phyloP scores from a whole-genome alignment of 768 basidiomycete genomes.

The Mycena kentingensis region DNA sequence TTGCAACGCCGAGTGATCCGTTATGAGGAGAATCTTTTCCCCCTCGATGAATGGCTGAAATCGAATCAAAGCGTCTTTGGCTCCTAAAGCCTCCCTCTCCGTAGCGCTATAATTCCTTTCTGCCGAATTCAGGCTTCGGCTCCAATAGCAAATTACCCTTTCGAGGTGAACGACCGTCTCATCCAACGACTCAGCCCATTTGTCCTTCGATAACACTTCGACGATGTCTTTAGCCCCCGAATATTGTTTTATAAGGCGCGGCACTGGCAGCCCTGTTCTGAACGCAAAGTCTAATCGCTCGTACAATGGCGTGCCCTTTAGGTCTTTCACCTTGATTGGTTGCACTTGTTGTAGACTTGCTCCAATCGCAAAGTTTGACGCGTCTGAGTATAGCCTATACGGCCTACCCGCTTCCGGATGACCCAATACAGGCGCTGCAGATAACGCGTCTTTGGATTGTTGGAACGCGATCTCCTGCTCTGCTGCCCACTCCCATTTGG shows the following conservation, averaged over 20 bases:
- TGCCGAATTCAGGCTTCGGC: slow-evolving; percentile 7
- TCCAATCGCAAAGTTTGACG: background rate
- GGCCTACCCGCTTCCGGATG: too few species aligned
- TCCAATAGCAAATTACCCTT: slow-evolving; percentile 29
- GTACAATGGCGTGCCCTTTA: slow-evolving; percentile 6
- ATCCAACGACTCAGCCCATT: background rate
- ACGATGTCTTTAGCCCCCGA: background rate
- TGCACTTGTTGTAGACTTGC: slow-evolving; percentile 15
- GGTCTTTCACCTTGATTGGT: slow-evolving; percentile 3
- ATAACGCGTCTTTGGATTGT: slow-evolving; percentile 20
- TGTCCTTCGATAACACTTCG: background rate
- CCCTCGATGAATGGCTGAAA: background rate
- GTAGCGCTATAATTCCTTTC: too few species aligned
- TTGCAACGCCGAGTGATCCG: slow-evolving; percentile 13
- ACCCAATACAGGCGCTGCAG: slow-evolving; percentile 23
- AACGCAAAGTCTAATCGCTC: slow-evolving; percentile 3
- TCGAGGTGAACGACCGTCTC: slow-evolving; percentile 25
- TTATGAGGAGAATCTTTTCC: background rate
- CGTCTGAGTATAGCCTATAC: too few species aligned
- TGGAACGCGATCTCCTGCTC: slow-evolving; percentile 22
- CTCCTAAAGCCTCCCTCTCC: too few species aligned
- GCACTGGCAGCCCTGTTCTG: background rate
- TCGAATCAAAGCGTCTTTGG: too few species aligned
- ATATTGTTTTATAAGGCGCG: too few species aligned
- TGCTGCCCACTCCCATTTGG: slow-evolving; percentile 24